Percentiles rank a stretch among this genome's conserved stretches.
Evolutionary conservation across 2,329 filamentous ascomycete species (phyloP).

Genomic region (Westerdykella ornata): DNA sequence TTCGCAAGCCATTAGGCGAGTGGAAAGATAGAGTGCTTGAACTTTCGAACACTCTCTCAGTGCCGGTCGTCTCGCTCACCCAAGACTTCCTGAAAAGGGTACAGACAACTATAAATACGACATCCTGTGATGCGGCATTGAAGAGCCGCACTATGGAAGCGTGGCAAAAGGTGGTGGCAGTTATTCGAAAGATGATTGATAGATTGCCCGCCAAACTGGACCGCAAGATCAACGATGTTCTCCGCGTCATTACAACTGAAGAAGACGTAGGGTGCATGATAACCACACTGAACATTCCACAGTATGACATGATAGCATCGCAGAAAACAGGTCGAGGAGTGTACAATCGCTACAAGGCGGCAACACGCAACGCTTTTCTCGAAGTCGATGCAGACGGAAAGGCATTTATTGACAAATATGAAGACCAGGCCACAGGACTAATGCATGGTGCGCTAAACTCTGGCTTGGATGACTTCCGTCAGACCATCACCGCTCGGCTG

Average conservation of each 20-base stretch:
- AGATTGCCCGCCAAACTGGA: no score
- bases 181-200: no score
- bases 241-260: background rate
- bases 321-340: background rate
- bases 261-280: constrained; percentile 4
- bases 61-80: no score
- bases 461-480: background rate
- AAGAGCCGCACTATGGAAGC: no score
- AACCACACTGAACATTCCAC: background rate
- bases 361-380: background rate
- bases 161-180: no score
- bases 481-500: background rate
- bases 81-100: no score
- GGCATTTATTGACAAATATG: background rate
- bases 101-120: no score
- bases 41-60: no score
- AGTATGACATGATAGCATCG: background rate
- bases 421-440: background rate
- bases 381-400: background rate
- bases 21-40: no score
- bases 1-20: no score
- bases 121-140: no score
- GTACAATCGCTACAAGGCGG: background rate
- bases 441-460: background rate
- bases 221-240: no score